phyloP scores from a whole-genome alignment of 169 alveolate genomes.

The Cryptosporidium muris region DNA sequence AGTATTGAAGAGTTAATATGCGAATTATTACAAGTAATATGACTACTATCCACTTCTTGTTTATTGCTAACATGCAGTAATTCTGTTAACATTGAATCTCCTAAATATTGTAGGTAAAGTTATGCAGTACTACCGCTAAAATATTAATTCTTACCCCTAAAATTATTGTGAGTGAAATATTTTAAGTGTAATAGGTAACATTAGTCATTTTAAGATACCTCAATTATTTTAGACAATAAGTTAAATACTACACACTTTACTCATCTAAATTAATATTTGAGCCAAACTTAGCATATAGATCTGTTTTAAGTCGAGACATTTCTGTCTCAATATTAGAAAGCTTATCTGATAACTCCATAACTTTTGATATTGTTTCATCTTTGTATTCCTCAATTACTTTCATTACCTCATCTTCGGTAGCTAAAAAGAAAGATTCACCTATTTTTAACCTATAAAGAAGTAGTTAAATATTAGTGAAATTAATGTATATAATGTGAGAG shows the following conservation, averaged over 20 bases:
- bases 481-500: neutral
- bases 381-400: constrained; percentile 31
- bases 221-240: too few relatives aligned
- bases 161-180: too few relatives aligned
- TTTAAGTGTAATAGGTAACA: too few relatives aligned
- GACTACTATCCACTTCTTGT: too few relatives aligned
- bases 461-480: neutral
- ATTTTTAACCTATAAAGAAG: constrained; percentile 1
- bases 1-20: too few relatives aligned
- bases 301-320: constrained; percentile 30
- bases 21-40: too few relatives aligned
- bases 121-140: too few relatives aligned
- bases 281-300: constrained; percentile 55
- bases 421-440: constrained; percentile 45
- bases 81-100: too few relatives aligned
- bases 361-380: constrained; percentile 4
- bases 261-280: constrained; percentile 63
- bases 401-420: constrained; percentile 57
- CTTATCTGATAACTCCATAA: constrained; percentile 15
- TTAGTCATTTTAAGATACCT: too few relatives aligned
- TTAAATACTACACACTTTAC: neutral
- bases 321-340: constrained; percentile 16
- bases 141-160: too few relatives aligned
- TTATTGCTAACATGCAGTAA: too few relatives aligned
- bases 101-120: too few relatives aligned